phyloP scores from a whole-genome alignment of 1,284 basidiomycete genomes.

The Ganoderma sp. region DNA sequence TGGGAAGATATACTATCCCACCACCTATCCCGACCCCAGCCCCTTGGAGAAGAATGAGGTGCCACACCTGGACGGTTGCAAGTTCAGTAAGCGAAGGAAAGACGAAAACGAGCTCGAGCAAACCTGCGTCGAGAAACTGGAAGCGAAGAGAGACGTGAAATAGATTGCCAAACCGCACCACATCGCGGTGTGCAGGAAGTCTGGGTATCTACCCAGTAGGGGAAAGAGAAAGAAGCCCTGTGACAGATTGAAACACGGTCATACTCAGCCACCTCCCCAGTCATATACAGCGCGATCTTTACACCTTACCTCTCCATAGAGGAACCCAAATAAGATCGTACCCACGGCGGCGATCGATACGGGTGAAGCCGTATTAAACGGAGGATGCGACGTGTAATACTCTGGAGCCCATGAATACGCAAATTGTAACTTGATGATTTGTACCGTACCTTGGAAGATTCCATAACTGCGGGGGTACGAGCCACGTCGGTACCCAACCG shows the following conservation, averaged over 20 bases:
- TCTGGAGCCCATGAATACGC: conserved; percentile 15
- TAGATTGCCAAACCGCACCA: conserved; percentile 32
- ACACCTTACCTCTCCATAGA: conserved; percentile 29
- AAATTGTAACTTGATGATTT: too few species aligned
- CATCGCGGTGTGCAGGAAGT: conserved; percentile 32
- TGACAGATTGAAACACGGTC: neutral
- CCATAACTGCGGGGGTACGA: conserved; percentile 27
- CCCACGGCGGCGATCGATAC: conserved; percentile 30
- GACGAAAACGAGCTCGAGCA: neutral
- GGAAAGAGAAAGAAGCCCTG: conserved; percentile 34
- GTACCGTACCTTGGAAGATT: conserved; percentile 32
- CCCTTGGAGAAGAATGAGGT: conserved; percentile 38
- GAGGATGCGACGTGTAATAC: conserved; percentile 34
- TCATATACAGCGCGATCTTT: neutral
- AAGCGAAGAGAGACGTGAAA: conserved; percentile 31
- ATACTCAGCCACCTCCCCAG: neutral
- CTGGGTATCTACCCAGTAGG: conserved; percentile 36
- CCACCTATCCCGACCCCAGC: conserved; percentile 36
- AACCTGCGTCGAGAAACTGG: conserved; percentile 37
- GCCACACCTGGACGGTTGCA: conserved; percentile 32
- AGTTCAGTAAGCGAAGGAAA: neutral
- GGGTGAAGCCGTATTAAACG: conserved; percentile 27
- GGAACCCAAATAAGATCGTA: conserved; percentile 30
- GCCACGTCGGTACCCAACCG: neutral
- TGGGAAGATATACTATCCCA: conserved; percentile 36